A percentile compares a stretch with the other conserved stretches of the same genome.
Conservation (phyloP, 2,329 filamentous ascomycete genomes). For the Rosellinia necatrix region DNA sequence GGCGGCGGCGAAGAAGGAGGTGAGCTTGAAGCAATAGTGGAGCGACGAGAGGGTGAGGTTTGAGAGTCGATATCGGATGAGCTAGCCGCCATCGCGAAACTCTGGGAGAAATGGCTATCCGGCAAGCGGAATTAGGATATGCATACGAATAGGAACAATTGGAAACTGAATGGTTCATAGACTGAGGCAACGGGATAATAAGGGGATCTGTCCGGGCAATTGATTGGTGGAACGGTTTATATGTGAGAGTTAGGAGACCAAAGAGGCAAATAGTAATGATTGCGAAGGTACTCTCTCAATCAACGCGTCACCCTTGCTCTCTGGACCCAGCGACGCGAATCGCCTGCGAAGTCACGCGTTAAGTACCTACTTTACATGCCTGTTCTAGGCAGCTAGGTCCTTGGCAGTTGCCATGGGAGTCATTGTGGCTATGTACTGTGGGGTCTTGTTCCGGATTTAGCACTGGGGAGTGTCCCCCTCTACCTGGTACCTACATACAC, state of each 20-base stretch:
- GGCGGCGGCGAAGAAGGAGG: conserved; percentile 32
- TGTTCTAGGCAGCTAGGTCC: too few relatives aligned
- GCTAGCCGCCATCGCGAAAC: conserved; percentile 26
- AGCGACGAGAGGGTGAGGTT: conserved; percentile 28
- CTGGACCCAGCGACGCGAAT: conserved; percentile 36
- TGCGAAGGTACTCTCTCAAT: conserved; percentile 29
- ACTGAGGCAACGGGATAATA: too few relatives aligned
- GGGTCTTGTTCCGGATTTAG: too few relatives aligned
- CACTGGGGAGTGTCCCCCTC: too few relatives aligned
- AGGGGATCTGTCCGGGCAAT: too few relatives aligned
- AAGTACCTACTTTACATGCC: too few relatives aligned
- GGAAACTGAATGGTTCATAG: too few relatives aligned
- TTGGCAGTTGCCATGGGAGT: conserved; percentile 8
- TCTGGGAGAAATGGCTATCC: not conserved
- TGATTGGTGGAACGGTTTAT: not conserved
- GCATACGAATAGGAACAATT: not conserved
- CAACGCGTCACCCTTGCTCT: conserved; percentile 36
- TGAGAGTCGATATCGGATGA: conserved; percentile 25
- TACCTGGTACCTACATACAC: not conserved
- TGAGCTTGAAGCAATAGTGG: conserved; percentile 29
- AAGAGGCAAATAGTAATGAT: conserved; percentile 35
- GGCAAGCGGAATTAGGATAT: not conserved
- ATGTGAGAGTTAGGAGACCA: not conserved
- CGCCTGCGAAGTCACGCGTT: conserved; percentile 41
- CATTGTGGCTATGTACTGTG: not conserved